Percentiles rank a stretch among this genome's conserved stretches.
Conservation (phyloP, 495 filamentous ascomycete species). For the Aspergillus indologenus region DNA sequence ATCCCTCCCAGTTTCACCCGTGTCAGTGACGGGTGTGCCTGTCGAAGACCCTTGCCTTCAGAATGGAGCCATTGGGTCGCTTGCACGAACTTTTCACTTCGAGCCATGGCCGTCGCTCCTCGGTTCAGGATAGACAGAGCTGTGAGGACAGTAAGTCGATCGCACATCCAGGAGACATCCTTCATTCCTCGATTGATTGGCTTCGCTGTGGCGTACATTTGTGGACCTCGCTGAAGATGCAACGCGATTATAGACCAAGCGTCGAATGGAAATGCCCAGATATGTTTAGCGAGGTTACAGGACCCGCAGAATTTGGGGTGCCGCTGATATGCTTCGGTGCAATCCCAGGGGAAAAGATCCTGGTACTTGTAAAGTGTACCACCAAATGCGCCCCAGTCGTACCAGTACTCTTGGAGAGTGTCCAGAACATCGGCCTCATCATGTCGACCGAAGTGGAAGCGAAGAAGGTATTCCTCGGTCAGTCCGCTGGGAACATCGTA, state of each 20-base stretch:
- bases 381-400: slow-evolving; percentile 43
- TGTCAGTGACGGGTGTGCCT: slow-evolving; percentile 16
- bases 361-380: slow-evolving; percentile 33
- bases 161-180: slow-evolving; percentile 24
- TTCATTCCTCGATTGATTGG: not conserved
- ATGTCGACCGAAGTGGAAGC: slow-evolving; percentile 29
- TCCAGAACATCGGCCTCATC: slow-evolving; percentile 41
- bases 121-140: slow-evolving; percentile 27
- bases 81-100: slow-evolving; percentile 18
- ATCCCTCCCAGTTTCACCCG: slow-evolving; percentile 39
- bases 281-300: slow-evolving; percentile 42
- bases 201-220: slow-evolving; percentile 24
- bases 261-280: slow-evolving; percentile 46
- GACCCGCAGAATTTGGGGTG: slow-evolving; percentile 31
- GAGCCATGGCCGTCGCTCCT: slow-evolving; percentile 34
- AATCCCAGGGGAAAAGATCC: slow-evolving; percentile 44
- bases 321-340: slow-evolving; percentile 40
- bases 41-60: slow-evolving; percentile 13
- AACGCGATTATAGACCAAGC: slow-evolving; percentile 36
- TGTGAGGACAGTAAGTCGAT: slow-evolving; percentile 32
- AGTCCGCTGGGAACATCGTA: slow-evolving; percentile 38
- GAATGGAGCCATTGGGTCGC: slow-evolving; percentile 18
- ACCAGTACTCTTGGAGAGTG: slow-evolving; percentile 40
- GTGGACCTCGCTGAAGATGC: slow-evolving; percentile 29
- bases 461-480: slow-evolving; percentile 43